phyloP scores from a whole-genome alignment of 257 asterid species.

The Petunia axillaris region DNA sequence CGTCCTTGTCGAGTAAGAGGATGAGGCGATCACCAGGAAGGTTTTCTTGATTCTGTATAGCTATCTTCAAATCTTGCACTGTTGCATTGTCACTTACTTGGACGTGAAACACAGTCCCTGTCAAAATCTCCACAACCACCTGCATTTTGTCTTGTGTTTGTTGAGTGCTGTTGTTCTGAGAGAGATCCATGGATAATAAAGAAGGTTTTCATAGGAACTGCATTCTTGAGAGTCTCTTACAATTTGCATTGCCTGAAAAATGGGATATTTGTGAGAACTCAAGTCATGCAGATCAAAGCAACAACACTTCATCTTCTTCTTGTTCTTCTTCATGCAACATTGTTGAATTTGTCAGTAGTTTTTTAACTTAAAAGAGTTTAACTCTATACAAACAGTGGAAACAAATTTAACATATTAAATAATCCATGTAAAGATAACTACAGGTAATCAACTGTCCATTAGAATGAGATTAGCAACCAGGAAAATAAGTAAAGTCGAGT shows the following conservation, averaged over 20 bases:
- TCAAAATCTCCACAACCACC: slow-evolving; percentile 56
- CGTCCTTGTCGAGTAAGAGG: slow-evolving; percentile 45
- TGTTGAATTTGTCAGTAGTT: not conserved
- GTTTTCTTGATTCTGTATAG: slow-evolving; percentile 55
- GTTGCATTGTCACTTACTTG: slow-evolving; percentile 55
- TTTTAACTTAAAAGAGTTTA: not conserved
- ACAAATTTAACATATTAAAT: too few relatives aligned
- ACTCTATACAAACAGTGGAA: too few relatives aligned
- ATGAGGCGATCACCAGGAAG: slow-evolving; percentile 56
- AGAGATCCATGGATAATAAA: slow-evolving; percentile 26
- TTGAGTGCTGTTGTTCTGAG: not conserved
- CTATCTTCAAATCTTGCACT: slow-evolving; percentile 55
- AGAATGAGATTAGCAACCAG: too few relatives aligned
- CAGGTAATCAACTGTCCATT: too few relatives aligned
- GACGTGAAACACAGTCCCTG: slow-evolving; percentile 55
- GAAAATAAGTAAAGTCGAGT: too few relatives aligned
- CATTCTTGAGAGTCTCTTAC: slow-evolving; percentile 43
- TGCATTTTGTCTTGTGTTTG: slow-evolving; percentile 42
- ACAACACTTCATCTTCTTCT: not conserved
- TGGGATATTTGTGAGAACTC: slow-evolving; percentile 25
- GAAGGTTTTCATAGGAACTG: slow-evolving; percentile 34
- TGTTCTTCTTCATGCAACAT: not conserved
- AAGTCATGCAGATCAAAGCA: not conserved
- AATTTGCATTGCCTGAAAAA: slow-evolving; percentile 30
- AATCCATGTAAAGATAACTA: too few relatives aligned